Conservation (phyloP, 371 early-diverging fungal species). For the Mucor piriformis region DNA sequence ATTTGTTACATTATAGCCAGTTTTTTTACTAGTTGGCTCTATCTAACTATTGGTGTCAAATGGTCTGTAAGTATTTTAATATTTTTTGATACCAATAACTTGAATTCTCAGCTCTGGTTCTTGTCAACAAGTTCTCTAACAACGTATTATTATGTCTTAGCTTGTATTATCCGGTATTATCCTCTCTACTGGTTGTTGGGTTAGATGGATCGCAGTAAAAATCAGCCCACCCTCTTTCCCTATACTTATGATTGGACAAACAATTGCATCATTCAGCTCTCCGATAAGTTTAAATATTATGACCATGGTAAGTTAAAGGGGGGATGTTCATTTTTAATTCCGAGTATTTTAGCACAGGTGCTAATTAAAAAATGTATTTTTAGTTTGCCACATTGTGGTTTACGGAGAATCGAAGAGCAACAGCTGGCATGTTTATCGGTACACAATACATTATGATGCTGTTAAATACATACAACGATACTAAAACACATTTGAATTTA, state of each 20-base stretch:
- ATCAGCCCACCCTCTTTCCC: conserved; percentile 44
- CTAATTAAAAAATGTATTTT: conserved; percentile 3
- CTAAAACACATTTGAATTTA: not conserved
- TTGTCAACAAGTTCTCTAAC: not conserved
- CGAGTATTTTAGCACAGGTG: not conserved
- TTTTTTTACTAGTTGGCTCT: conserved; percentile 53
- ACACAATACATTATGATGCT: not conserved
- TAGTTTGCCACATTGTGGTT: conserved; percentile 64
- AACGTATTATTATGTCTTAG: conserved; percentile 15
- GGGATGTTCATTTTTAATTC: not conserved
- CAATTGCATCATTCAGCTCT: conserved; percentile 59
- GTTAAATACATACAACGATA: not conserved
- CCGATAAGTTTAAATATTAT: conserved; percentile 67
- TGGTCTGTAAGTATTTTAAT: conserved; percentile 32
- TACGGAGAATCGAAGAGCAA: conserved; percentile 56
- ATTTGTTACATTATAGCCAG: conserved; percentile 55
- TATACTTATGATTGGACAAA: conserved; percentile 61
- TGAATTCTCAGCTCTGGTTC: not conserved
- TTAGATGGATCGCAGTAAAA: conserved; percentile 58
- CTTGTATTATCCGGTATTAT: conserved; percentile 51
- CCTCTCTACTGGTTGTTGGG: conserved; percentile 59
- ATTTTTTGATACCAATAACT: not conserved
- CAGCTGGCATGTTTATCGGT: conserved; percentile 56
- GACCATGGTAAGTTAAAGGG: conserved; percentile 39
- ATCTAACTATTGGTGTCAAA: conserved; percentile 51